Evolutionary conservation across 495 filamentous ascomycete species (phyloP).

Genomic region (Emericellopsis terricola): DNA sequence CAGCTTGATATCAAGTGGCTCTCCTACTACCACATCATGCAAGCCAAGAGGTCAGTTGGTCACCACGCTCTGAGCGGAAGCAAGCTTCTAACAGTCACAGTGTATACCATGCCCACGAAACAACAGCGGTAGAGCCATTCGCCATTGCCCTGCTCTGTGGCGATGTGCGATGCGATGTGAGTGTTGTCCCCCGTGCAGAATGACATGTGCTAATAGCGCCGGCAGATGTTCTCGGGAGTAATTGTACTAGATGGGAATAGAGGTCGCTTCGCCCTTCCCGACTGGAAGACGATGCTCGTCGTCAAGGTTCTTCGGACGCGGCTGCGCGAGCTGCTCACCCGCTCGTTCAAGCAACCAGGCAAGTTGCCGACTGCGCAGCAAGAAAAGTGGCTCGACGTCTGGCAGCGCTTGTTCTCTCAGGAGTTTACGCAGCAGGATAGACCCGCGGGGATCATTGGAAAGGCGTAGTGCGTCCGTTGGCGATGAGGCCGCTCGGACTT

Average conservation of each 20-base stretch:
- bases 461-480: background rate
- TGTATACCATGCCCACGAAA: conserved; percentile 80
- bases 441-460: background rate
- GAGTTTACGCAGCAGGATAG: conserved; percentile 9
- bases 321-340: conserved; percentile 51
- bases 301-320: conserved; percentile 56
- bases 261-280: conserved; percentile 67
- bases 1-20: conserved; percentile 54
- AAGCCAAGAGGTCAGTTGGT: conserved; percentile 47
- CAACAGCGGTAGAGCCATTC: conserved; percentile 62
- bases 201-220: background rate
- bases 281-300: conserved; percentile 81
- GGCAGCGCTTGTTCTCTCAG: conserved; percentile 30
- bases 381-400: conserved; percentile 58
- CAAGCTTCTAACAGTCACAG: conserved; percentile 11
- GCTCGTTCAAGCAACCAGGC: conserved; percentile 56
- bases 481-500: no score
- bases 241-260: conserved; percentile 72
- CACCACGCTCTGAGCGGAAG: no score
- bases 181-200: background rate
- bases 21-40: conserved; percentile 93
- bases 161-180: conserved; percentile 62
- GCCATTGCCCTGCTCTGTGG: conserved; percentile 72
- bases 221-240: conserved; percentile 64
- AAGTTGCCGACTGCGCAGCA: conserved; percentile 47